Evolutionary conservation across 192 early-diverging fungal species (phyloP).

Genomic region (Thoreauomyces humboldtii): DNA sequence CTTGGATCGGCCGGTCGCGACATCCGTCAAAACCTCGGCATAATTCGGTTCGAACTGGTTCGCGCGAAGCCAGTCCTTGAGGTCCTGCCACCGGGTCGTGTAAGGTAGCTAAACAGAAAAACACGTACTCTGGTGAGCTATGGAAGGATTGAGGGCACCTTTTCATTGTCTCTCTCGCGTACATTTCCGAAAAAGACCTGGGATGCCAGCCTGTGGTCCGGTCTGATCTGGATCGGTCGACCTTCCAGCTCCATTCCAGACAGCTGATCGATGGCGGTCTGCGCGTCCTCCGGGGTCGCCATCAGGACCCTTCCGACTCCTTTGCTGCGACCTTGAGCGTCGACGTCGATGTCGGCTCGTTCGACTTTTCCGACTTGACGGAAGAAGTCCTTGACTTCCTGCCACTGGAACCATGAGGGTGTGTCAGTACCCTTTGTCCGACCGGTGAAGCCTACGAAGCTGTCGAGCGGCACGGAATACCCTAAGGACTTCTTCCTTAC

Average conservation of each 20-base stretch:
- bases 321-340: slow-evolving; percentile 62
- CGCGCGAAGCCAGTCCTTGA: slow-evolving; percentile 53
- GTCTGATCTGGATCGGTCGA: slow-evolving; percentile 44
- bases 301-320: slow-evolving; percentile 74
- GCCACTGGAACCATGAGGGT: too few species aligned
- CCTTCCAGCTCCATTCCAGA: slow-evolving; percentile 44
- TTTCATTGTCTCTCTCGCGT: too few species aligned
- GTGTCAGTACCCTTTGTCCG: too few species aligned
- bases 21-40: slow-evolving; percentile 46
- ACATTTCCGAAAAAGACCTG: slow-evolving; percentile 82
- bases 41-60: slow-evolving; percentile 47
- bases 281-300: slow-evolving; percentile 48
- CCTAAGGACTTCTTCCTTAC: too few species aligned
- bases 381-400: slow-evolving; percentile 81
- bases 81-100: slow-evolving; percentile 51
- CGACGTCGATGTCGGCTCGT: slow-evolving; percentile 65
- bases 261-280: slow-evolving; percentile 37
- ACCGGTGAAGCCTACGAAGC: too few species aligned
- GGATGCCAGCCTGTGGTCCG: slow-evolving; percentile 45
- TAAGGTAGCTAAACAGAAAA: slow-evolving; percentile 44
- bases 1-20: slow-evolving; percentile 47
- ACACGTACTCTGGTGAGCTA: too few species aligned
- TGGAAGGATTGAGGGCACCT: slow-evolving; percentile 1
- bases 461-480: too few species aligned
- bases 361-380: slow-evolving; percentile 63